Percentiles rank a stretch among this genome's conserved stretches.
These are phyloP conservation scores for Picea abies DNA, from an alignment of 83 land plant species.

Conservation along the genomic window DNA sequence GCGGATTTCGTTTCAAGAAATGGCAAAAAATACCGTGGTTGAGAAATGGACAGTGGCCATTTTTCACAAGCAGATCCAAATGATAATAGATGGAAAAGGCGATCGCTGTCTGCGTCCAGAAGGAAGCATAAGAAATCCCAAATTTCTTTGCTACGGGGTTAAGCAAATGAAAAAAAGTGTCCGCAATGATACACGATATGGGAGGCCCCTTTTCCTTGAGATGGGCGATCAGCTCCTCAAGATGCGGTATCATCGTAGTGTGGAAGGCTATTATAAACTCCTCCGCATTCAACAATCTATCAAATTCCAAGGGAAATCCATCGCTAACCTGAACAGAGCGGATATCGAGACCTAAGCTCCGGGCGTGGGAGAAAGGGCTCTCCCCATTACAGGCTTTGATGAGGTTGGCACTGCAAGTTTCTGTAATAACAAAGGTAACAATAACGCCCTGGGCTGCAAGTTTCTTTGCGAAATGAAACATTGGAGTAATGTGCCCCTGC, in stretches of 20 bases:
- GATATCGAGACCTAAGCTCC: slow-evolving; percentile 38
- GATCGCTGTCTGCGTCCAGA: too few relatives aligned
- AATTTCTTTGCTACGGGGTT: too few relatives aligned
- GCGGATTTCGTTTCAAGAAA: background rate
- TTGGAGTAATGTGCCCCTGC: background rate
- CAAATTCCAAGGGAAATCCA: slow-evolving; percentile 45
- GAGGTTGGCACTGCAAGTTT: background rate
- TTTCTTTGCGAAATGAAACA: too few relatives aligned
- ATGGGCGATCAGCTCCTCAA: slow-evolving; percentile 28
- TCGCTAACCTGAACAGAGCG: slow-evolving; percentile 34
- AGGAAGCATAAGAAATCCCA: too few relatives aligned
- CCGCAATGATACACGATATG: slow-evolving; percentile 1
- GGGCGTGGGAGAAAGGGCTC: background rate
- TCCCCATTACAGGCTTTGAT: background rate
- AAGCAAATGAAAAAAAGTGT: too few relatives aligned
- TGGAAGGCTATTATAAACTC: slow-evolving; percentile 22
- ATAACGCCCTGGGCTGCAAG: too few relatives aligned
- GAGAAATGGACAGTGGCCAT: background rate
- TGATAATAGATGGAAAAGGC: too few relatives aligned
- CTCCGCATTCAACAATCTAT: slow-evolving; percentile 30
- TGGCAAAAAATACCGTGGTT: slow-evolving; percentile 10
- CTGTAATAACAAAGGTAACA: too few relatives aligned
- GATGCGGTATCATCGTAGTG: slow-evolving; percentile 29
- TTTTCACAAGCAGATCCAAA: too few relatives aligned
- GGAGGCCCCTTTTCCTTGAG: background rate